Evolutionary conservation across 768 basidiomycete species (phyloP), one percentile per base, ranked within the genome.

Genomic region (Amanita muscaria): DNA sequence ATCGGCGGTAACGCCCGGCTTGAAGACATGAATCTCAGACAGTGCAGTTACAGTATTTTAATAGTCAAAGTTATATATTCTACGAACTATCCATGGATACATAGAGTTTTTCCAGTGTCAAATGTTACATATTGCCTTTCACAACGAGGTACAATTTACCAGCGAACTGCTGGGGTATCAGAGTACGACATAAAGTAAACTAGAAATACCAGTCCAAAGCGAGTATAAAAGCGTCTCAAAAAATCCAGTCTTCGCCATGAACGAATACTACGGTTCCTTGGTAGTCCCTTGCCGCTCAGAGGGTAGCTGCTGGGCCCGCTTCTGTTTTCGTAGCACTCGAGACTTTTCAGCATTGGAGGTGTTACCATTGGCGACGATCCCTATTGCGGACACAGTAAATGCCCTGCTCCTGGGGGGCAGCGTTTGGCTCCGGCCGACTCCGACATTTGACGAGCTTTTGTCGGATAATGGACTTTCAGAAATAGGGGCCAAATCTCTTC

Each of bases 281-380:
- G 27, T 12, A 29, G 30, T 41, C 5, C 21, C 31, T 24, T 21
- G 23, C 40, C 32, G 29, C 33, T 42, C 30, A 3, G 46, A 29
- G 12, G 31, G 19, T 14, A n/a, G 25, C 10, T 37, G 21, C 30
- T 24, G 36, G 14, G 46, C 27, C 6, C 34, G 46, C 40, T 33
- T 47, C 23, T 27, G 40, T 27, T 47, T 47, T 18, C 46, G 38
- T 11, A 47, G 34, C 23, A 47, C 46, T 29, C 39, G 40, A 11
- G 39, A 18, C 23, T 30, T 40, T 5, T 46, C 44, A 10, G 21
- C 19, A 22, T 46, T 35, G 12, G 40, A 14, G 5, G 25, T 18
- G 37, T 36, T 30, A 15, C 38, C 30, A 16, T 16, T 15, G 23
- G 39, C 4, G 24, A n/a, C 22, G 23, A 33, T 36, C 12, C 11